Base-by-base conservation (phyloP, 2,329 filamentous ascomycete genomes). In the Davidsoniella eucalypti region DNA sequence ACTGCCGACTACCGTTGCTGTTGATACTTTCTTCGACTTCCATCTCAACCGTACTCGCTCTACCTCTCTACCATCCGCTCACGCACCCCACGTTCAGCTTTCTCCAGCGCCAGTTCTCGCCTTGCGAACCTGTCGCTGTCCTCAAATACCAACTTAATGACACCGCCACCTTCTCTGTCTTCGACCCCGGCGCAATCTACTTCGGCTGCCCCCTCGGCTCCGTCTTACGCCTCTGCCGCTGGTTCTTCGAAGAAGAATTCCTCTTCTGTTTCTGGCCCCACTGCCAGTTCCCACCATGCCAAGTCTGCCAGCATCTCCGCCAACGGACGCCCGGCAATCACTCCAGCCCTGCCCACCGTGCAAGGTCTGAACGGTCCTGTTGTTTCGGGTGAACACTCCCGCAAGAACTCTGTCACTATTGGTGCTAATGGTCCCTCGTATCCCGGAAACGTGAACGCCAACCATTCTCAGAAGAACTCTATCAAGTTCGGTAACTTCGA, bases 391-490 rank as follows among this genome's bases (percentile, higher is more conserved):
- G 81, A 87, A 58, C 88, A 96, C 69, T 75, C 72, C 62, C 79
- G 87, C 63, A 94, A 94, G 69, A 80, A 80, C 56, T 94, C 90
- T 16, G 83, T 94, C 60, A 94, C 88, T 60, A 94, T 95, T 71
- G 87, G 78, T 64, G 82, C 87, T 58, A 84, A 84, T 62, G 85
- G 83, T 58, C 77, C 84, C 58, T 80, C 80, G 61, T 84, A 79
- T 64, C 76, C 80, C 54, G 74, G 82, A 58, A 94, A 93, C 71
- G 86, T 86, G 59, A 83, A 78, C 54, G 61, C 68, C 39, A 65
- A 65, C 51, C 76, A 78, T 39, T 71, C 67, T 54, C 73, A 63
- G 68, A 80, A 76, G 67, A 69, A 73, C 57, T 73, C 71, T 57
- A 84, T 92, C 63, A 84, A 85, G 69, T 94, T 94, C 60, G 87